A percentile compares a stretch with the other conserved stretches of the same genome.
Conservation (phyloP, 2,329 filamentous ascomycete species). For the Westerdykella aurantiaca region DNA sequence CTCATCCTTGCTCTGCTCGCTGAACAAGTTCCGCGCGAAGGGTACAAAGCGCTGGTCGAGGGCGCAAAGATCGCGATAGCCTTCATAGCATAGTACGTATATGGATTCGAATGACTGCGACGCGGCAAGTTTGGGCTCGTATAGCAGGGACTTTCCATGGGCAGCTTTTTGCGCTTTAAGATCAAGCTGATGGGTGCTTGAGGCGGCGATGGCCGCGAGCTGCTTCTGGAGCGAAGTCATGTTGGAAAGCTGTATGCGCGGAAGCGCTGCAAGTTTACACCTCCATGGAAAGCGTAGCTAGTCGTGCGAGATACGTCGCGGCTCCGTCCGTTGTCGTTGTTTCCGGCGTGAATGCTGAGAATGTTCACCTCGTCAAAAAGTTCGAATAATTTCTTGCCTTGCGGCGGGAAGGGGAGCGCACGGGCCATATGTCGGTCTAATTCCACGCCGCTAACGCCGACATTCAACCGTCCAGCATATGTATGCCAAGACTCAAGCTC, state of each 20-base stretch:
- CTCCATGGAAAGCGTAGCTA: background rate
- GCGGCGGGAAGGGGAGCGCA: no score
- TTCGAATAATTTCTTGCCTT: no score
- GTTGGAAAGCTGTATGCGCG: constrained; percentile 11
- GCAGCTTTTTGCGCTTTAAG: constrained; percentile 87
- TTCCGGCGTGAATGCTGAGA: no score
- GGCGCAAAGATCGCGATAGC: constrained; percentile 84
- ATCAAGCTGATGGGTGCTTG: constrained; percentile 84
- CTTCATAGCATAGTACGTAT: constrained; percentile 79
- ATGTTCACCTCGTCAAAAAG: no score
- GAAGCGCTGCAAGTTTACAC: background rate
- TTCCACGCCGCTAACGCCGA: no score
- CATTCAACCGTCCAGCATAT: no score
- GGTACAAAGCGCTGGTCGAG: constrained; percentile 72
- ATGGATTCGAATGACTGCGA: constrained; percentile 87
- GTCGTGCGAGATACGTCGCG: no score
- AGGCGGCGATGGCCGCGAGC: constrained; percentile 84
- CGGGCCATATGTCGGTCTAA: no score
- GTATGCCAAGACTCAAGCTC: no score
- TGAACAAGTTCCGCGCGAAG: constrained; percentile 79
- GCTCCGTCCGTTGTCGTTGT: constrained; percentile 1
- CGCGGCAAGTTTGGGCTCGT: constrained; percentile 76
- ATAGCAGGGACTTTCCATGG: constrained; percentile 92
- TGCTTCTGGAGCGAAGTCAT: constrained; percentile 93
- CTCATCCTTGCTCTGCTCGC: constrained; percentile 83